Evolutionary conservation across 1,139 yeast species (phyloP), one percentile per base, ranked within the genome.

Genomic region (Wickerhamiella pararugosa): DNA sequence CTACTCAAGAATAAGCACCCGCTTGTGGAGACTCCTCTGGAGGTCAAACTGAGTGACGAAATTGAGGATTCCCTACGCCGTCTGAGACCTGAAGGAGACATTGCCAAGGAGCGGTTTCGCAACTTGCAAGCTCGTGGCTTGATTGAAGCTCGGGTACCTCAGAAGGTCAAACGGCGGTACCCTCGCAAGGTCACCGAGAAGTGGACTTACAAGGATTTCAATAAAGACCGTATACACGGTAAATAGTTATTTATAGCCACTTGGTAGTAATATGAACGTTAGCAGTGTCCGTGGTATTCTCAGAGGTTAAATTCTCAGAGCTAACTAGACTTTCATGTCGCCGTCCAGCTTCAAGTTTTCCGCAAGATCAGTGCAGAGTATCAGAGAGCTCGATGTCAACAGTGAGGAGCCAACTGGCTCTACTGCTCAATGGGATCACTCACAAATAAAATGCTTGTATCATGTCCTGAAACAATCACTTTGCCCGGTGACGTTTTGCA

Each of bases 41-140:
- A 90, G 56, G 79, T 90, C 35, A 90, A 90, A 62, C 71, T 92
- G 43, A 76, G 94, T 11, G 90, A 84, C 56, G 98, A 90, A 61
- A 70, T 92, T 49, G 75, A 81, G 29, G 92, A 82, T 52, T 82
- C 93, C 28, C 67, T 92, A 56, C 74, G 95, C 59, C 73, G 78
- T 51, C 66, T 90, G 56, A 81, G 74, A 58, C 93, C 97, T 0
- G 98, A 92, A 64, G 98, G 98, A 25, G 83, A 80, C 56, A 64
- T 84, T 46, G 67, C 84, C 40, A 76, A 79, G 52, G 96, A 87
- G 56, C 77, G 84, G 49, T 78, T 90, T 76, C 70, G 78, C 59
- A 74, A 73, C 45, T 62, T 90, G 51, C 97, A 90, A 64, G 73
- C 82, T 47, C 70, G 77, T 38, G 99, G 98, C 51, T 73, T 79